Evolutionary conservation across 208 protist genomes (phyloP), one percentile per base, ranked within the genome.

Genomic region (Trypanosoma melophagium): DNA sequence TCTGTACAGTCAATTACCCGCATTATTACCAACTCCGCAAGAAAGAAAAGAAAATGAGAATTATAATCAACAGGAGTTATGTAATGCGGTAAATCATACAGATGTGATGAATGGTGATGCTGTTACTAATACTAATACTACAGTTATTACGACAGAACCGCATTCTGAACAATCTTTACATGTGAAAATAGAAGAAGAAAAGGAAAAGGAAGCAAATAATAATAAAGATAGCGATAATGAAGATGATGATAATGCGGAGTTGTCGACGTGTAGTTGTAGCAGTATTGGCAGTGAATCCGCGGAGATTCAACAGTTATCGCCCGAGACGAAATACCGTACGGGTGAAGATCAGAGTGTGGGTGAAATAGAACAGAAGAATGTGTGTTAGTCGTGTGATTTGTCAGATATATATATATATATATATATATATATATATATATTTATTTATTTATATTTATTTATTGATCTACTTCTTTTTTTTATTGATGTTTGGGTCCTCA

Each of bases 271-370:
- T 69, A 53, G n/a, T n/a, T n/a, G 47, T 51, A 66, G 66, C 66
- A 77, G 70, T 51, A 44, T 70, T 67, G 59, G 58, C 57, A 76
- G 74, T 35, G 66, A 79, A 7, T 60, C 64, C 22, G 64, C 54
- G 2, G 45, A 66, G 7, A 19, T 28, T 10, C 55, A 53, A 21
- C 17, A 61, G 13, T 3, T 24, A 38, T 51, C 19, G 4, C 5
- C 51, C 7, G 28, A 19, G 28, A 58, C 4, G 10, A 7, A 58
- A 3, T 16, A 7, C 53, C 4, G 7, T n/a, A 28, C 3, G 12
- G 45, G 58, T 59, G 56, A 58, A 31, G 13, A 67, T 67, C 53
- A 62, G 7, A 58, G 5, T 41, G 57, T 58, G 21, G n/a, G 35
- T 62, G 17, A 59, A 16, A 25, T 16, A 12, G 54, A 59, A 59